Evolutionary conservation across 129 eudicot species (phyloP).

Genomic region (Escallonia rubra): DNA sequence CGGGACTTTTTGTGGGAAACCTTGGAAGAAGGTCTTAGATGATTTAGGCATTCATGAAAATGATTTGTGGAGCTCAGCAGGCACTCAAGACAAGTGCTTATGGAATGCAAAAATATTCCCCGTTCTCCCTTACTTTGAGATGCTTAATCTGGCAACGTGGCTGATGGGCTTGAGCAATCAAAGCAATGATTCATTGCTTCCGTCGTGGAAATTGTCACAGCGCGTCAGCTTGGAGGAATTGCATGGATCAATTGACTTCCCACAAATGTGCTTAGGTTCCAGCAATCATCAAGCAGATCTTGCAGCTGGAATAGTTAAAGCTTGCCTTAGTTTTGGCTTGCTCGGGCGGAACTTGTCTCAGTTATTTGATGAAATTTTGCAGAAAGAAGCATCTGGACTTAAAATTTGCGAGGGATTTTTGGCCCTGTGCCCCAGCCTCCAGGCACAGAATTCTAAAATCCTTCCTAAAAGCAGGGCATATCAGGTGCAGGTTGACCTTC

Average conservation of each 20-base stretch:
- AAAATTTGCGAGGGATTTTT: constrained; percentile 55
- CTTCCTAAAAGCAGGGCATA: constrained; percentile 86
- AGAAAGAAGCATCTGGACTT: constrained; percentile 57
- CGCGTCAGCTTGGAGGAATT: constrained; percentile 87
- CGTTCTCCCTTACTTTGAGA: constrained; percentile 59
- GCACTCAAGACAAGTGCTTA: constrained; percentile 63
- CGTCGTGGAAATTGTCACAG: constrained; percentile 53
- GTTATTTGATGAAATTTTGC: constrained; percentile 75
- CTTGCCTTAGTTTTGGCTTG: constrained; percentile 77
- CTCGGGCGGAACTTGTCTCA: constrained; percentile 87
- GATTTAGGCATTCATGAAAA: constrained; percentile 63
- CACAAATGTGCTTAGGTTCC: constrained; percentile 75
- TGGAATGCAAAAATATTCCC: constrained; percentile 96
- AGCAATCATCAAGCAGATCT: constrained; percentile 85
- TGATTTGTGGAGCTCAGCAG: constrained; percentile 63
- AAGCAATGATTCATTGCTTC: constrained; percentile 25
- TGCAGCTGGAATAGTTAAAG: constrained; percentile 65
- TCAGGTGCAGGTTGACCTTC: constrained; percentile 89
- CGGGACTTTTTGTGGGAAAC: constrained; percentile 96
- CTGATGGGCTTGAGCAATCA: constrained; percentile 72
- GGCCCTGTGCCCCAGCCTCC: constrained; percentile 48
- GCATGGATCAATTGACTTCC: constrained; percentile 86
- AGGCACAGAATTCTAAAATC: constrained; percentile 51
- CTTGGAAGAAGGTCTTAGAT: constrained; percentile 75
- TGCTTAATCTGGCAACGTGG: constrained; percentile 86